phyloP scores from a whole-genome alignment of 768 basidiomycete genomes.

The Lyophyllum shimeji region DNA sequence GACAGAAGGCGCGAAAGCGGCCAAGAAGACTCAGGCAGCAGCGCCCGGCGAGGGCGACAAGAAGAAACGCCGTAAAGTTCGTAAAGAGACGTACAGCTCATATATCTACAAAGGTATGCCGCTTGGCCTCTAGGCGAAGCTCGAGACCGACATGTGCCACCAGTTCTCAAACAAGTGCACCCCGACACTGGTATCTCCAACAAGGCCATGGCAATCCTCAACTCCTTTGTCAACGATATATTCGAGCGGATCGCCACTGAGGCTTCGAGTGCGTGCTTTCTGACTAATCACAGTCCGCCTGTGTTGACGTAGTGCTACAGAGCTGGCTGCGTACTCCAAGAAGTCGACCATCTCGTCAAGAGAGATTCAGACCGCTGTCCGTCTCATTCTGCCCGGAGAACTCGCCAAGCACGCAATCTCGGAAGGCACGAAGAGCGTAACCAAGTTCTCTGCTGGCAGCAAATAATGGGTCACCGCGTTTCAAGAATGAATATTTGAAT shows the following conservation, averaged over 20 bases:
- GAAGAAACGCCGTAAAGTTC: conserved; percentile 78
- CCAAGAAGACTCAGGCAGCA: conserved; percentile 25
- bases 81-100: conserved; percentile 82
- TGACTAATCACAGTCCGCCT: too few species aligned
- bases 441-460: conserved; percentile 53
- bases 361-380: conserved; percentile 84
- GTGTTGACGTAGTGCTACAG: conserved; percentile 25
- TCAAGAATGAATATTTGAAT: too few species aligned
- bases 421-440: conserved; percentile 48
- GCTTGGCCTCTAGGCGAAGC: too few species aligned
- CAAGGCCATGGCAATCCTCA: conserved; percentile 84
- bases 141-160: neutral
- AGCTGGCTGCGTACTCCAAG: conserved; percentile 85
- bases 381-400: conserved; percentile 83
- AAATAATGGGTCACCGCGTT: too few species aligned
- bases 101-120: conserved; percentile 79
- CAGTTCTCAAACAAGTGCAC: conserved; percentile 89
- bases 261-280: conserved; percentile 62
- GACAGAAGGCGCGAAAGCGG: conserved; percentile 42
- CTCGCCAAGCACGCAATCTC: conserved; percentile 88
- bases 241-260: conserved; percentile 79
- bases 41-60: conserved; percentile 59
- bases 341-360: conserved; percentile 89
- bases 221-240: conserved; percentile 85
- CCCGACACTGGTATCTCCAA: conserved; percentile 93